phyloP scores from a whole-genome alignment of 768 basidiomycete species.

The Chalciporus chontae region DNA sequence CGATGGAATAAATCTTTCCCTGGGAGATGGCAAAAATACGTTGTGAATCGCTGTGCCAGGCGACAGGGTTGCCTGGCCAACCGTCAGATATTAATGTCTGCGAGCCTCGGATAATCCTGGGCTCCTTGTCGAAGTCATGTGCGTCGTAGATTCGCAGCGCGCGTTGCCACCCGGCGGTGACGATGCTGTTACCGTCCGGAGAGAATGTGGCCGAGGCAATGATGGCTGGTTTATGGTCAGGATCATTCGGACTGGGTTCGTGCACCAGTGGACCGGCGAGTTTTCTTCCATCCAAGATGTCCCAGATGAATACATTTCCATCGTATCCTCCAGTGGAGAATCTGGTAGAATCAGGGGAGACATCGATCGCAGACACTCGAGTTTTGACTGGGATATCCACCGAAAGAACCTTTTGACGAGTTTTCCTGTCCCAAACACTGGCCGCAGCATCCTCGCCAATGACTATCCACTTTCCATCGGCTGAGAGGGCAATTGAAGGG shows the following conservation, averaged over 20 bases:
- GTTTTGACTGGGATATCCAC: neutral
- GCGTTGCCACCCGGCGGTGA: neutral
- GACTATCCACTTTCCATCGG: neutral
- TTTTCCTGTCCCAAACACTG: neutral
- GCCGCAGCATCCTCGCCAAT: neutral
- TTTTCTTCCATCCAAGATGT: neutral
- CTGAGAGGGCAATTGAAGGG: neutral
- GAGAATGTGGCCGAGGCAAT: neutral
- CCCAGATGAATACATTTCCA: neutral
- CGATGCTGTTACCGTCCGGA: neutral
- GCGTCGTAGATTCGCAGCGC: neutral
- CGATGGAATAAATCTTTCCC: neutral
- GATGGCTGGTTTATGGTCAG: no score
- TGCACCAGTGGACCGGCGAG: conserved; percentile 1
- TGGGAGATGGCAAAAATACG: neutral
- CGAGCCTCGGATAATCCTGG: neutral
- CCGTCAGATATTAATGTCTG: no score
- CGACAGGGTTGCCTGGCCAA: neutral
- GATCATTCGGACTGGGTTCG: neutral
- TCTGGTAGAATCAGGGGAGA: conserved; percentile 1
- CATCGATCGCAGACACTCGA: neutral
- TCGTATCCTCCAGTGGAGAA: neutral
- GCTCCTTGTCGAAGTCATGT: neutral
- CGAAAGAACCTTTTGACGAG: neutral
- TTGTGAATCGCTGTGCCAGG: neutral